Percentiles rank a stretch among this genome's conserved stretches.
Conservation (phyloP, 1,284 basidiomycete genomes). For the Pyrrhoderma noxium region DNA sequence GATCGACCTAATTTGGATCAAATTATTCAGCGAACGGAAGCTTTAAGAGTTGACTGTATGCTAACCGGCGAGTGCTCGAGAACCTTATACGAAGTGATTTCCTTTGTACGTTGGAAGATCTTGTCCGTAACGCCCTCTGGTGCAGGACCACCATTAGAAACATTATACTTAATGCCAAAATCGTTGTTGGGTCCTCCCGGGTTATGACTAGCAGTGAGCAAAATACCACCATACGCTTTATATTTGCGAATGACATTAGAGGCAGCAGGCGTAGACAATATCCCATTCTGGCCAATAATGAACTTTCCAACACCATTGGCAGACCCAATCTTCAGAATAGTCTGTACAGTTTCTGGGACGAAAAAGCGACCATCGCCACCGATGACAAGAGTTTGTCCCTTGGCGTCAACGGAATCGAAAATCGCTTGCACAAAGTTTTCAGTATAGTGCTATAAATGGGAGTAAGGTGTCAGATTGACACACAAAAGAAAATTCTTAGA, state of each 20-base stretch:
- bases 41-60: constrained; percentile 15
- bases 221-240: constrained; percentile 95
- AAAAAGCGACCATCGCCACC: constrained; percentile 97
- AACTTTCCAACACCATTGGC: constrained; percentile 87
- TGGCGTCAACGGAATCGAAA: constrained; percentile 81
- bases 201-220: constrained; percentile 97
- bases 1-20: constrained; percentile 55
- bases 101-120: constrained; percentile 89
- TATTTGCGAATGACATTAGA: constrained; percentile 94
- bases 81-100: constrained; percentile 79
- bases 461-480: not conserved
- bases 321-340: constrained; percentile 86
- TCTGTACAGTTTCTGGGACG: constrained; percentile 84
- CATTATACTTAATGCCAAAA: constrained; percentile 99
- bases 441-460: constrained; percentile 77
- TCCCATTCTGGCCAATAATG: constrained; percentile 84
- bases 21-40: constrained; percentile 5
- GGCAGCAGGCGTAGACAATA: constrained; percentile 94
- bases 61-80: constrained; percentile 73
- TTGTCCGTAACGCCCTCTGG: constrained; percentile 92
- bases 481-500: constrained; percentile 13
- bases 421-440: constrained; percentile 98
- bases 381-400: constrained; percentile 86
- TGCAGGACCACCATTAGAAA: constrained; percentile 93
- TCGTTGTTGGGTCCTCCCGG: constrained; percentile 96